Conservation (phyloP, 768 basidiomycete genomes). For the Tulasnella sp. region DNA sequence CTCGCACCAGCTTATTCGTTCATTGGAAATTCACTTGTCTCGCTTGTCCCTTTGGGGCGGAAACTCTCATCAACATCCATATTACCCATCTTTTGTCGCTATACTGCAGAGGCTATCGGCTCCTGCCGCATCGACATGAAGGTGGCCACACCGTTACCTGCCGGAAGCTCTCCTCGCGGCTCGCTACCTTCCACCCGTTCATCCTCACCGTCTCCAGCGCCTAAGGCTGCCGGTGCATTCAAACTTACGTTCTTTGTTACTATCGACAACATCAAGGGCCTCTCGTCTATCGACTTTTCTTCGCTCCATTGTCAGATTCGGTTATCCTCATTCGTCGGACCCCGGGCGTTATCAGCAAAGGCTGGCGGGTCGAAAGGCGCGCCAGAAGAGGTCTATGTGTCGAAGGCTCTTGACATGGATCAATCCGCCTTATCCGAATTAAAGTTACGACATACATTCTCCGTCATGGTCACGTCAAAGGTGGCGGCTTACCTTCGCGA, state of each 20-base stretch:
- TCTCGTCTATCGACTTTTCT: constrained; percentile 83
- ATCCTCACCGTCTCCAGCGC: constrained; percentile 58
- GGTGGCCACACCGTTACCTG: constrained; percentile 53
- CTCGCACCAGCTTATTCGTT: constrained; percentile 86
- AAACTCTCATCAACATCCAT: constrained; percentile 61
- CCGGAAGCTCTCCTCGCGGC: constrained; percentile 42
- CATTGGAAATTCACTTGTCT: constrained; percentile 76
- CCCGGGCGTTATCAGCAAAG: constrained; percentile 58
- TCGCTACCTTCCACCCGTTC: constrained; percentile 61
- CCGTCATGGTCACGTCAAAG: constrained; percentile 61
- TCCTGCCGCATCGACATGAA: constrained; percentile 83
- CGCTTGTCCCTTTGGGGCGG: constrained; percentile 69
- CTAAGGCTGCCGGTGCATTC: constrained; percentile 52
- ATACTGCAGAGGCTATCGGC: constrained; percentile 91
- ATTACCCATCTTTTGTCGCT: constrained; percentile 85
- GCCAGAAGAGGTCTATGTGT: constrained; percentile 76
- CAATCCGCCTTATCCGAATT: constrained; percentile 60
- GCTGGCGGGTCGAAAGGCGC: constrained; percentile 64
- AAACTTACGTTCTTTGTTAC: constrained; percentile 78
- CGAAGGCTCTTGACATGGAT: constrained; percentile 63
- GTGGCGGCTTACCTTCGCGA: constrained; percentile 59
- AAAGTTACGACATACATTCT: constrained; percentile 73
- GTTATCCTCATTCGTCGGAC: constrained; percentile 75
- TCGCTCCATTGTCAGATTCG: constrained; percentile 79
- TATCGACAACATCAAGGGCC: constrained; percentile 78